Evolutionary conservation across 2,329 filamentous ascomycete species (phyloP).

Genomic region (Nemania serpens): DNA sequence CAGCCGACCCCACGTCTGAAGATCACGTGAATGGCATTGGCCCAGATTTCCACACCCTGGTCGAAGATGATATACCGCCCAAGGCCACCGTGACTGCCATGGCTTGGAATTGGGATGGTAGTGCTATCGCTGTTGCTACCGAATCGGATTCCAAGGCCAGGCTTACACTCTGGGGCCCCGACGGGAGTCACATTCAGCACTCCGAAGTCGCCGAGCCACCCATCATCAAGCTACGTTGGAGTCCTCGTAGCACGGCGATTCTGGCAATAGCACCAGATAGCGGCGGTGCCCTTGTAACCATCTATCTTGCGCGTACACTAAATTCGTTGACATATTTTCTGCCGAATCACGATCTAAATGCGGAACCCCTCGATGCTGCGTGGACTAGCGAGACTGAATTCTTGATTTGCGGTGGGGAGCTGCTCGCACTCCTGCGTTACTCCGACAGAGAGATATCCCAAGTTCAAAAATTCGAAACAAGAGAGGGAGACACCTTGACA

Average conservation of each 20-base stretch:
- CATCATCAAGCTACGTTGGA: slow-evolving; percentile 66
- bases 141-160: slow-evolving; percentile 58
- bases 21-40: slow-evolving; percentile 51
- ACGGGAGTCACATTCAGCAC: slow-evolving; percentile 57
- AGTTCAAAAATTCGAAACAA: slow-evolving; percentile 56
- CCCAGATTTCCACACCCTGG: slow-evolving; percentile 52
- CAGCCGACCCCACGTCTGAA: slow-evolving; percentile 50
- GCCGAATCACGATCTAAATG: slow-evolving; percentile 54
- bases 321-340: slow-evolving; percentile 55
- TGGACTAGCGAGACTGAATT: slow-evolving; percentile 66
- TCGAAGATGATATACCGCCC: slow-evolving; percentile 58
- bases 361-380: slow-evolving; percentile 60
- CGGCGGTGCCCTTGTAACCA: slow-evolving; percentile 58
- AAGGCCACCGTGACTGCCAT: slow-evolving; percentile 62
- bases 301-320: slow-evolving; percentile 53
- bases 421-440: slow-evolving; percentile 55
- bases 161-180: slow-evolving; percentile 60
- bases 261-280: slow-evolving; percentile 62
- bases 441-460: slow-evolving; percentile 52
- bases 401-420: slow-evolving; percentile 61
- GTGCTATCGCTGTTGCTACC: slow-evolving; percentile 61
- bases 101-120: slow-evolving; percentile 64
- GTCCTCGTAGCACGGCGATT: slow-evolving; percentile 58
- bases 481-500: slow-evolving; percentile 57
- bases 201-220: slow-evolving; percentile 65